Evolutionary conservation across 169 alveolate genomes (phyloP), one percentile per base, ranked within the genome.

Genomic region (Eimeria acervulina): DNA sequence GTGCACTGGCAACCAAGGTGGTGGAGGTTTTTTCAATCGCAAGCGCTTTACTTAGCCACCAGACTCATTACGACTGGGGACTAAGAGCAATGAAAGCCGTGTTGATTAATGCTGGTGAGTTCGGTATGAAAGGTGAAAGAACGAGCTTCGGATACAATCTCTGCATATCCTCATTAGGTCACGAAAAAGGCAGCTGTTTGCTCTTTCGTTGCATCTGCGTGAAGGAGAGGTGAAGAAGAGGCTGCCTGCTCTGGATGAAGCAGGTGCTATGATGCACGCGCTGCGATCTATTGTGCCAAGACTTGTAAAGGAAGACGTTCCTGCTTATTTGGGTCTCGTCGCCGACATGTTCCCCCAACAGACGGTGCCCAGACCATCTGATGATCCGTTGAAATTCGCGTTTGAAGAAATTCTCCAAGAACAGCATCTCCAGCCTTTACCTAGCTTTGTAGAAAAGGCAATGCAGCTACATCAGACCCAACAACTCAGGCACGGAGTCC

Each of bases 51-150:
- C 98, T 99, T 83, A 98, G 99, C 80, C 98, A 98, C 90, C 99
- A 98, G 97, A 98, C 97, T 80, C 99, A 99, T 98, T 99, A 99
- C 97, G 99, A 99, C 98, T 99, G 99, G 99, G 99, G 99, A 83
- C 98, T 99, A 76, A 97, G 99, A 95, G 99, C 99, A 66, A 99
- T 99, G 92, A 99, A 99, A 95, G 98, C 99, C 28, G 99, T 99
- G 95, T 97, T 99, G 94, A 97, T 99, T 93, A 98, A 97, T 97
- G 99, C 99, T 19, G 99, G 99, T 94, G 98, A 98, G 96, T 98
- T 99, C 85, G 98, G 98, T 47, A 2, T 44, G 70, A 23, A 15
- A n/a, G 4, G 38, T 6, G 38, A 6, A 28, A 1, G 40, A 72
- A 33, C n/a, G 33, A 31, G 0, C 15, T 33, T 72, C 52, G 31